These are phyloP conservation scores for Ganoderma sinense DNA, from an alignment of 1,284 basidiomycete species.

Conservation along the genomic window DNA sequence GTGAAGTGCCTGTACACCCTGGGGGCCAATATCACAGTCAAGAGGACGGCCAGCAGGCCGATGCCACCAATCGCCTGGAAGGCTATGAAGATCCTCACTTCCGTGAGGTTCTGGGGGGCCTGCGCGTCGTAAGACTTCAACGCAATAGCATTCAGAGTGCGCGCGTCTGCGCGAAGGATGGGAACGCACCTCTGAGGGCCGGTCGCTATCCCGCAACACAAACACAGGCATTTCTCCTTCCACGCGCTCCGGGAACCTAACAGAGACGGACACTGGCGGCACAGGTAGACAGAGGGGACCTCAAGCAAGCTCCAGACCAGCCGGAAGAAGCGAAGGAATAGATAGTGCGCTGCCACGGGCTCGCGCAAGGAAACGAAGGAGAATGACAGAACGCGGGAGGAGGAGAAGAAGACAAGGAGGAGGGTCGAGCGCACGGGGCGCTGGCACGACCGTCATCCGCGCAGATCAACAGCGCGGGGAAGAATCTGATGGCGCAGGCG, in stretches of 20 bases:
- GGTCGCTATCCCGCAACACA: background rate
- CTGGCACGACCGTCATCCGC: background rate
- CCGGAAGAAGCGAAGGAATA: constrained; percentile 19
- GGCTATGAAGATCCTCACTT: constrained; percentile 38
- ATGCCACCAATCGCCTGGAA: constrained; percentile 41
- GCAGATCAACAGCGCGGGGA: background rate
- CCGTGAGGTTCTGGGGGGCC: constrained; percentile 20
- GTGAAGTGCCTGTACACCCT: constrained; percentile 43
- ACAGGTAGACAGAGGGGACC: background rate
- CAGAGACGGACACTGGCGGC: constrained; percentile 8
- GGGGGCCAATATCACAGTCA: constrained; percentile 38
- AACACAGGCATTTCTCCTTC: background rate
- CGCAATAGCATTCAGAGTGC: background rate
- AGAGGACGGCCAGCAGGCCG: constrained; percentile 39
- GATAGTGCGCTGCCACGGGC: constrained; percentile 24
- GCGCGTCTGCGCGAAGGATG: background rate
- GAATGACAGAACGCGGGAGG: constrained; percentile 10
- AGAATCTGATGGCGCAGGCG: constrained; percentile 12
- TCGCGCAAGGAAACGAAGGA: constrained; percentile 16
- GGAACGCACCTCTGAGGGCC: background rate
- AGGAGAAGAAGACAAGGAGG: constrained; percentile 15
- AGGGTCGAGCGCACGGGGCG: background rate
- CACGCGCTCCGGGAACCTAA: background rate
- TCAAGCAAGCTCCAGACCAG: constrained; percentile 33
- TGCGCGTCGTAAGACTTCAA: background rate